Evolutionary conservation across 2,329 filamentous ascomycete species (phyloP), one percentile per base, ranked within the genome.

Genomic region (Penicillium sp.): DNA sequence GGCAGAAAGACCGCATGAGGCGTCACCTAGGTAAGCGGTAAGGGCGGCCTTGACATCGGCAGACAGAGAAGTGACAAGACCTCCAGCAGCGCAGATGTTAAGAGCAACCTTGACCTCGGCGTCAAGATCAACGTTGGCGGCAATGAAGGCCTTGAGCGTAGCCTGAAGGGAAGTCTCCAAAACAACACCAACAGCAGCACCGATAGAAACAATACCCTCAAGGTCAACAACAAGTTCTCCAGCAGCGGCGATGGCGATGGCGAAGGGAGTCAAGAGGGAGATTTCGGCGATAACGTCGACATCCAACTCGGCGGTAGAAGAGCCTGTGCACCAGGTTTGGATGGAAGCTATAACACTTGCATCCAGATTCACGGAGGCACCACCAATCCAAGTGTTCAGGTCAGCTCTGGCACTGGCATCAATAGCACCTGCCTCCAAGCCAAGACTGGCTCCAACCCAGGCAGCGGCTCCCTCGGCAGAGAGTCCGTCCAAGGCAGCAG

Each of bases 191-290:
- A 62, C 60, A 24, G 61, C 63, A 11, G 69, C 61, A 18, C 66
- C 42, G n/a, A 53, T 63, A 49, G 65, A 51, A 18, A 66, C 54
- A 58, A 74, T 71, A 67, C 71, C 71, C 16, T 72, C 69, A 20
- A 73, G 33, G 45, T 65, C 71, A 43, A 73, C 70, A 52, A 64
- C 66, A 51, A 73, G 64, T n/a, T 67, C 64, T 42, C 66, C 69
- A 64, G 72, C 64, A 50, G 71, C 70, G 50, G 71, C 70, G 47
- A 71, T 64, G 23, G 67, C 63, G 38, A 69, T 66, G 49, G 63
- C 67, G 21, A 61, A 62, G 46, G 71, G 71, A 52, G 71, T 63
- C 60, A 69, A 71, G 47, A 72, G 60, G n/a, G 68, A 60, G 21
- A 73, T 62, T 43, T 65, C 66, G 53, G 71, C 69, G 35, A 64